Evolutionary conservation across 257 asterid genomes (phyloP), one percentile per base, ranked within the genome.

Genomic region (Salvia rosmarinus): DNA sequence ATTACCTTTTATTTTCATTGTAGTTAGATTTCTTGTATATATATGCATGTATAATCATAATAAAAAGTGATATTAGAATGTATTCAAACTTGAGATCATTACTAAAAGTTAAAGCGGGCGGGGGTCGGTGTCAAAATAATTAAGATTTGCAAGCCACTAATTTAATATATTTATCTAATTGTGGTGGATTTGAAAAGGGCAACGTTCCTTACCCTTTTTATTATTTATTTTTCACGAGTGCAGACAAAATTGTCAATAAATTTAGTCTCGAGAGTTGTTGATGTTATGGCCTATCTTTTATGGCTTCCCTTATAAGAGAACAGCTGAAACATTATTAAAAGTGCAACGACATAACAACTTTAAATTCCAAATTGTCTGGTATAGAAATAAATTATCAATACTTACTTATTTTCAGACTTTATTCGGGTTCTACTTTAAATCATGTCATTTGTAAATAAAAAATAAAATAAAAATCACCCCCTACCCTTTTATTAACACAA

Each of bases 221-320:
- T 28, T 32, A n/a, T n/a, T n/a, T n/a, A n/a, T 9, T 28, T 21
- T 1, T 17, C 43, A 37, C 42, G 4, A 54, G 23, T 43, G 12
- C 32, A 12, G 23, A 71, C 40, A 71, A 59, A 17, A 17, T 58
- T 37, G 6, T 54, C 52, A 57, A 12, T 12, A 39, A 32, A 9
- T 19, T 59, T 17, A 3, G 12, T 25, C 9, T 42, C 25, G 35
- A 2, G 40, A 60, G 51, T 32, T 60, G 0, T 32, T 60, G 70
- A 60, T 59, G 52, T 16, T 71, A 46, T 59, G 21, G 52, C 69
- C 76, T 32, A 32, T 21, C 63, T 72, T 50, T 30, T 20, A 2
- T 62, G 71, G 50, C 77, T 72, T 72, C 59, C 14, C 23, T 28
- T 56, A 28, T 17, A 70, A 70, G 67, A 44, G 47, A 69, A 40